Evolutionary conservation across 371 early-diverging fungal genomes (phyloP), one percentile per base, ranked within the genome.

Genomic region (Encephalitozoon cuniculi): DNA sequence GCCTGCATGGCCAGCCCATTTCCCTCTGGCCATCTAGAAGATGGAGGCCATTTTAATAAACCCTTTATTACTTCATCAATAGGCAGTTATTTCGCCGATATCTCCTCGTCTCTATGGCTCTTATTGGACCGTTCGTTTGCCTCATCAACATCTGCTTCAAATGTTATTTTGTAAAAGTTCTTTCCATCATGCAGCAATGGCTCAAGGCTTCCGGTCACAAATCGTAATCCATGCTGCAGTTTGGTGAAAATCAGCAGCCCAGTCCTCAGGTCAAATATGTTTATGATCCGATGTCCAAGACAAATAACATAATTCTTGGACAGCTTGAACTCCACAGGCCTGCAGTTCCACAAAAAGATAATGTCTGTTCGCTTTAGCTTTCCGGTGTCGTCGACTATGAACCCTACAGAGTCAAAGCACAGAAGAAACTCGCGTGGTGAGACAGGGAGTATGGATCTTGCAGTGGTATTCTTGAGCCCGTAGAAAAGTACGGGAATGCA

Each of bases 361-460:
- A 83, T 34, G 32, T 77, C 28, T 28, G 55, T 54, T 11, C 74
- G 59, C 32, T 66, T 78, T 9, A 71, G 63, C 34, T 54, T 64
- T n/a, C 85, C 85, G 32, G 39, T 49, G 26, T 25, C 44, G 64
- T 85, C 81, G 41, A 84, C 73, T 34, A 68, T 73, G 39, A 84
- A 82, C 18, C 84, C 85, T 25, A 84, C 25, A n/a, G 75, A 32
- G 52, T 79, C 68, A 43, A 77, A 84, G 44, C 80, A 79, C 1
- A 82, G 49, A 2, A 85, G 75, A 74, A 77, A 84, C 2, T 66
- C 49, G 21, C 78, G 68, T 3, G 72, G 40, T 3, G 79, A 68
- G 49, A 82, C 55, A 43, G 76, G 78, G 39, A 76, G 64, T 1
- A 82, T 79, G 6, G 71, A 63, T 28, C 44, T 71, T 9, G 85